Conservation (phyloP, 2,329 filamentous ascomycete species). For the Scolecobasidium constrictum region DNA sequence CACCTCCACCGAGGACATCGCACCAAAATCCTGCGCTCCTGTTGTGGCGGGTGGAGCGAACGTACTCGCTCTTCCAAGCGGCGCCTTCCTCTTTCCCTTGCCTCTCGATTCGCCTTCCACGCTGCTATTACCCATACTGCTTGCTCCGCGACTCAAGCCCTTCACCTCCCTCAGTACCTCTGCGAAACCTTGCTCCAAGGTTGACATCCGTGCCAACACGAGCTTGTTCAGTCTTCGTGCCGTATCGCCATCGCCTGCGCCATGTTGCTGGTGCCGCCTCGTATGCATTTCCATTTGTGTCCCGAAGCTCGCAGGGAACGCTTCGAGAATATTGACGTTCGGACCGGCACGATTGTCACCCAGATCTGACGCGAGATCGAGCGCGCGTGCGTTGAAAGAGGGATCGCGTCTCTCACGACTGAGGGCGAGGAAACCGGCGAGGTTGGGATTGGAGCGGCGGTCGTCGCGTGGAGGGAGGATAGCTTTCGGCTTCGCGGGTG, state of each 20-base stretch:
- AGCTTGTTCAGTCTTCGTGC: conserved; percentile 69
- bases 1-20: too few species aligned
- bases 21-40: too few species aligned
- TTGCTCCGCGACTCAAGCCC: neutral
- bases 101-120: neutral
- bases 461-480: conserved; percentile 41
- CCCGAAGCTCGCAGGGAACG: conserved; percentile 64
- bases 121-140: neutral
- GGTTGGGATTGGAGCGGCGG: conserved; percentile 46
- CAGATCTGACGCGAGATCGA: conserved; percentile 64
- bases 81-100: neutral
- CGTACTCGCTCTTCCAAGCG: too few species aligned
- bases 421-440: conserved; percentile 42
- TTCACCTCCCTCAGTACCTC: conserved; percentile 71
- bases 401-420: conserved; percentile 23
- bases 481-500: conserved; percentile 35
- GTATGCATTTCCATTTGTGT: conserved; percentile 44
- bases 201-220: conserved; percentile 84
- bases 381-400: conserved; percentile 27
- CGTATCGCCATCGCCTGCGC: conserved; percentile 16
- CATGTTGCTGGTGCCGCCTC: conserved; percentile 18
- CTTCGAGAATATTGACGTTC: conserved; percentile 50
- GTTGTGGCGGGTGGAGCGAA: too few species aligned
- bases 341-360: conserved; percentile 50
- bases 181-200: conserved; percentile 78